Evolutionary conservation across 768 basidiomycete genomes (phyloP).

Genomic region (Macrolepiota dolichaula): DNA sequence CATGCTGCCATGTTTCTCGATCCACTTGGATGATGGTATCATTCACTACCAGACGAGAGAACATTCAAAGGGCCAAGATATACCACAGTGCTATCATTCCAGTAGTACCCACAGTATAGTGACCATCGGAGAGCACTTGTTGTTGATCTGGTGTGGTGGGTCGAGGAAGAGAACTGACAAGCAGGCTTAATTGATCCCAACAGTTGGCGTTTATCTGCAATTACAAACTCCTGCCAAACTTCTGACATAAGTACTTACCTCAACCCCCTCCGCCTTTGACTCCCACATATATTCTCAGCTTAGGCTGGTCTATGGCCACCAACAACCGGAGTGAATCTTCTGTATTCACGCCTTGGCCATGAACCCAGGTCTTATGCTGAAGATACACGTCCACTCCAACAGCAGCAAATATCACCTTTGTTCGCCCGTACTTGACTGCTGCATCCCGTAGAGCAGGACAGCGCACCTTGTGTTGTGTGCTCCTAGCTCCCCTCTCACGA

Average conservation of each 20-base stretch:
- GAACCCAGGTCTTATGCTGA: no score
- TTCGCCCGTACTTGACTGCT: no score
- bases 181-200: neutral
- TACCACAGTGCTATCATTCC: neutral
- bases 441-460: no score
- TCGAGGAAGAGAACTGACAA: neutral
- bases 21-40: constrained; percentile 7
- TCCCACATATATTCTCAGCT: neutral
- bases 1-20: neutral
- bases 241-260: neutral
- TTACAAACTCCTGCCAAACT: neutral
- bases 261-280: neutral
- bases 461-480: no score
- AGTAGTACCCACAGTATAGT: neutral
- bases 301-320: neutral
- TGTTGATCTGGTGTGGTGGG: neutral
- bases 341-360: no score
- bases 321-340: no score
- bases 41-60: neutral
- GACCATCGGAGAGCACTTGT: neutral
- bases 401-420: no score
- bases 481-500: no score
- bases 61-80: neutral
- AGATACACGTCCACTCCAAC: no score
- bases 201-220: neutral